Evolutionary conservation across 306 rosid species (phyloP).

Genomic region (Malus asiatica): DNA sequence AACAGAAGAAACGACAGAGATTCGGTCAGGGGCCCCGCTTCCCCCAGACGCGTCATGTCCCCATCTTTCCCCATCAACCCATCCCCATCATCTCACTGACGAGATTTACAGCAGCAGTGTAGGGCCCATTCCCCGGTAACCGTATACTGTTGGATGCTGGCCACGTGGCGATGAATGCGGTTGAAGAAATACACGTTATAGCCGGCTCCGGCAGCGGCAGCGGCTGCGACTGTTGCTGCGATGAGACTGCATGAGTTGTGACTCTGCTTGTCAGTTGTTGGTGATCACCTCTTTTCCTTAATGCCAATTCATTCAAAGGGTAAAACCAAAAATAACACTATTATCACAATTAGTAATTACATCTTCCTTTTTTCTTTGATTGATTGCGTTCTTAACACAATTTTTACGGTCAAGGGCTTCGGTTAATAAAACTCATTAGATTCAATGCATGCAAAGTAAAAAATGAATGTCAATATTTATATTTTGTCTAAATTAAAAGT

Average conservation of each 20-base stretch:
- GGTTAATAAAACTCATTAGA: too few relatives aligned
- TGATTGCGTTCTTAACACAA: too few relatives aligned
- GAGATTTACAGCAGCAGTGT: not conserved
- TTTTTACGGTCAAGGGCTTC: too few relatives aligned
- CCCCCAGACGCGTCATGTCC: not conserved
- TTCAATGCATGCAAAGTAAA: too few relatives aligned
- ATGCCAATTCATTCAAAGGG: not conserved
- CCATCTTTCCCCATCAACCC: not conserved
- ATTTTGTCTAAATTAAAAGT: too few relatives aligned
- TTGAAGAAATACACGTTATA: not conserved
- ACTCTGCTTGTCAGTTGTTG: not conserved
- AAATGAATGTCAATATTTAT: not conserved
- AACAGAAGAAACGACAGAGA: conserved; percentile 26
- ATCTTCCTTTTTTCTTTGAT: too few relatives aligned
- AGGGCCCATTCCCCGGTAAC: not conserved
- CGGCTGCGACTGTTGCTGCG: not conserved
- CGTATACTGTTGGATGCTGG: not conserved
- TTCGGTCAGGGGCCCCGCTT: conserved; percentile 7
- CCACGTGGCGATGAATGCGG: not conserved
- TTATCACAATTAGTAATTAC: too few relatives aligned
- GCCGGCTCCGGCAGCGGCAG: not conserved
- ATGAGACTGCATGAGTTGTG: not conserved
- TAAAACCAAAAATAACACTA: not conserved
- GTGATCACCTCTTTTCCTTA: not conserved
- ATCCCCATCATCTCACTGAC: conserved; percentile 9